Evolutionary conservation across 768 basidiomycete genomes (phyloP).

Genomic region (Trametes cingulata): DNA sequence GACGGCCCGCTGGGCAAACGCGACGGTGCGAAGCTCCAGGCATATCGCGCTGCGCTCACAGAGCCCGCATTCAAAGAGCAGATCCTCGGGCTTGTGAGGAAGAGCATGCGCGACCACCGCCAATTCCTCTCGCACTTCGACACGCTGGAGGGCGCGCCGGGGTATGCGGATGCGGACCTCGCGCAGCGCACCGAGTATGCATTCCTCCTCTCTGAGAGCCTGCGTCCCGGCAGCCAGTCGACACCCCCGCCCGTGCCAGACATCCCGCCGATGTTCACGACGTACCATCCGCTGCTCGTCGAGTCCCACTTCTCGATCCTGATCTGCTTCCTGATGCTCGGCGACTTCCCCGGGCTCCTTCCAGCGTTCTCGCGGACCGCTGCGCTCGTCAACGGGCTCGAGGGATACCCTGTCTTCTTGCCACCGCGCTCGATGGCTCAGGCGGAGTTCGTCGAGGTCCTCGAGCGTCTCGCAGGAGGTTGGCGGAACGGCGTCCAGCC

Average conservation of each 20-base stretch:
- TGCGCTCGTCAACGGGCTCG: constrained; percentile 73
- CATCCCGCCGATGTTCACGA: constrained; percentile 70
- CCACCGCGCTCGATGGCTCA: constrained; percentile 89
- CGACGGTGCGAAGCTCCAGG: constrained; percentile 58
- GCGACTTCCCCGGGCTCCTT: constrained; percentile 64
- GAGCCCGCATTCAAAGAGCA: constrained; percentile 60
- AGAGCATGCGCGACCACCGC: constrained; percentile 82
- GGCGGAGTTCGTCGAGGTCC: constrained; percentile 83
- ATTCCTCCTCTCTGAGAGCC: constrained; percentile 65
- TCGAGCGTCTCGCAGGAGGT: constrained; percentile 76
- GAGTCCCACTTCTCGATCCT: constrained; percentile 85
- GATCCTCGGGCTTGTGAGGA: constrained; percentile 60
- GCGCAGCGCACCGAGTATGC: constrained; percentile 63
- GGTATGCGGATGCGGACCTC: constrained; percentile 38
- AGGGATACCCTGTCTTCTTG: constrained; percentile 86
- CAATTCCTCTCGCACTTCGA: constrained; percentile 84
- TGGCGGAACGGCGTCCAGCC: constrained; percentile 70
- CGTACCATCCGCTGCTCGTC: constrained; percentile 87
- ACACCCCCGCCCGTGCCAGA: constrained; percentile 40
- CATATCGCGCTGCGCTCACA: constrained; percentile 62
- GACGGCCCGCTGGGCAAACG: constrained; percentile 71
- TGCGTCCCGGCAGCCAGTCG: constrained; percentile 60
- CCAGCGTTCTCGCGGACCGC: constrained; percentile 68
- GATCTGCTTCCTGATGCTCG: constrained; percentile 74
- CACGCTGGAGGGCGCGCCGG: constrained; percentile 53